Conservation (phyloP, 2,329 filamentous ascomycete genomes). For the Cladosporium sp. region DNA sequence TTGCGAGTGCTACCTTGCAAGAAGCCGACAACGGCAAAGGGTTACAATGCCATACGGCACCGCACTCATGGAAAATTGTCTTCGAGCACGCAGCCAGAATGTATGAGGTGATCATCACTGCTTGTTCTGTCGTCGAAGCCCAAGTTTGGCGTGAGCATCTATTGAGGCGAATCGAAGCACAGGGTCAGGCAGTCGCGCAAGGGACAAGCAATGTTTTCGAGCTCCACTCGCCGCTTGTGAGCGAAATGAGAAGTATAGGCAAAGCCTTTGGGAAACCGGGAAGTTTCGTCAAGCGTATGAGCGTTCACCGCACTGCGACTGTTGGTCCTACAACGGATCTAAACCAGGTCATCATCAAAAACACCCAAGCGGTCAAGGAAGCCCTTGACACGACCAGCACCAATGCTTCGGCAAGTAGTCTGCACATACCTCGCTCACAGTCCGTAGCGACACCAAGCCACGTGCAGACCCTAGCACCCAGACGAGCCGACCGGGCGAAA, state of each 20-base stretch:
- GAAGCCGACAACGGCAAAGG: conserved; percentile 72
- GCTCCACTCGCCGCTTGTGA: conserved; percentile 58
- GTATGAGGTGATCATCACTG: conserved; percentile 82
- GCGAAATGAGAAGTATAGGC: conserved; percentile 70
- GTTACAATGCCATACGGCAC: conserved; percentile 78
- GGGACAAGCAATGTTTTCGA: conserved; percentile 43
- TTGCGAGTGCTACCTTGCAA: conserved; percentile 63
- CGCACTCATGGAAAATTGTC: conserved; percentile 86
- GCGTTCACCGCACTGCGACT: conserved; percentile 73
- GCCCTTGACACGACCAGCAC: conserved; percentile 36
- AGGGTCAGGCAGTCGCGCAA: conserved; percentile 48
- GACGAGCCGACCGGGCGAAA: conserved; percentile 68
- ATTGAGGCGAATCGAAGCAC: conserved; percentile 45
- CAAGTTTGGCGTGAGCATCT: conserved; percentile 72
- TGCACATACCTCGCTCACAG: conserved; percentile 70
- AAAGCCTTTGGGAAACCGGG: conserved; percentile 70
- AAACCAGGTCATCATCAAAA: conserved; percentile 79
- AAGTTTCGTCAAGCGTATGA: conserved; percentile 60
- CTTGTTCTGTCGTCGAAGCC: conserved; percentile 76
- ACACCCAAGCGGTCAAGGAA: conserved; percentile 67
- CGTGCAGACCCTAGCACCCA: conserved; percentile 67
- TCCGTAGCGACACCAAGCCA: conserved; percentile 68
- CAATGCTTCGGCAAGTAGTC: conserved; percentile 37
- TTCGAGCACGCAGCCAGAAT: conserved; percentile 73
- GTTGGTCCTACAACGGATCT: conserved; percentile 63